These are phyloP conservation scores for Neofusicoccum umdonicola DNA, from an alignment of 2,329 filamentous ascomycete genomes.

Conservation along the genomic window DNA sequence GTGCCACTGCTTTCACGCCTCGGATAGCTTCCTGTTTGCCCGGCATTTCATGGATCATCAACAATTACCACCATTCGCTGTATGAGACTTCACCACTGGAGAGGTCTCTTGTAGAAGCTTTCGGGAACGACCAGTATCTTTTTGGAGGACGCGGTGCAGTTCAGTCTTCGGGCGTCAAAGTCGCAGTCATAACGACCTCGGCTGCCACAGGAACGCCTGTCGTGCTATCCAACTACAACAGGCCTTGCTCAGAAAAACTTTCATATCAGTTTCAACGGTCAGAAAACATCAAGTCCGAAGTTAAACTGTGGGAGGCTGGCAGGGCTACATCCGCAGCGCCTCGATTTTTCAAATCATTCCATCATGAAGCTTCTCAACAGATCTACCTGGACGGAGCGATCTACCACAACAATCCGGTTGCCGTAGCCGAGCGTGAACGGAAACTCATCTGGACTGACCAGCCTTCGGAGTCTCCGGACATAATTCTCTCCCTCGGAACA, in stretches of 20 bases:
- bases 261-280: constrained; percentile 42
- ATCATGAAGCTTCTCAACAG: constrained; percentile 46
- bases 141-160: constrained; percentile 33
- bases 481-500: constrained; percentile 29
- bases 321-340: constrained; percentile 53
- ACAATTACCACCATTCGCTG: constrained; percentile 29
- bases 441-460: constrained; percentile 35
- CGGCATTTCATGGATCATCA: constrained; percentile 31
- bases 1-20: constrained; percentile 43
- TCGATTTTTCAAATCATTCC: constrained; percentile 52
- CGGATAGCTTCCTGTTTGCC: constrained; percentile 35
- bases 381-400: constrained; percentile 52
- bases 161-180: constrained; percentile 27
- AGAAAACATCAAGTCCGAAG: constrained; percentile 38
- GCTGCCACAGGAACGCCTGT: constrained; percentile 40
- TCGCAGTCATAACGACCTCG: constrained; percentile 46
- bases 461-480: constrained; percentile 29
- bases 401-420: constrained; percentile 51
- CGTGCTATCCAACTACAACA: constrained; percentile 48
- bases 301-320: constrained; percentile 53
- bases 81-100: constrained; percentile 39
- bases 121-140: constrained; percentile 34
- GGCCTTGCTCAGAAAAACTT: constrained; percentile 29
- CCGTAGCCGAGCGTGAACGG: constrained; percentile 50
- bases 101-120: constrained; percentile 32